These are phyloP conservation scores for Friedmanniomyces endolithicus DNA, from an alignment of 495 filamentous ascomycete species.

Conservation along the genomic window DNA sequence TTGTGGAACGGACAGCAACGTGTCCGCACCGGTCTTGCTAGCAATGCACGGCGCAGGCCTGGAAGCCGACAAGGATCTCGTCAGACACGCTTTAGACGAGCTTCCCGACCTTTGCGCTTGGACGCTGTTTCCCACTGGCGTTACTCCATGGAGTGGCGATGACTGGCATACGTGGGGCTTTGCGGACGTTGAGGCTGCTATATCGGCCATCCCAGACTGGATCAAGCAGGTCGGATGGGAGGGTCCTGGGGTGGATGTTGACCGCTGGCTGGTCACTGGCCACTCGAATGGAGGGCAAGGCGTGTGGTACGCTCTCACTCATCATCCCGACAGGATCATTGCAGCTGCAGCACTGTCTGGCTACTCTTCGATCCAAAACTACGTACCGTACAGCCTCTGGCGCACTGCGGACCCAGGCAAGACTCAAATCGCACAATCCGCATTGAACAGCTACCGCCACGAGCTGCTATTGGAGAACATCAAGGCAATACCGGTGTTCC, in stretches of 20 bases:
- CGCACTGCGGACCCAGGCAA: slow-evolving; percentile 38
- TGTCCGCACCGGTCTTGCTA: slow-evolving; percentile 35
- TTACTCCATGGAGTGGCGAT: slow-evolving; percentile 50
- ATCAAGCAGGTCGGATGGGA: slow-evolving; percentile 37
- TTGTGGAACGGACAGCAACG: slow-evolving; percentile 12
- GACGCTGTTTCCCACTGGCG: slow-evolving; percentile 46
- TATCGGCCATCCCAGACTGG: slow-evolving; percentile 40
- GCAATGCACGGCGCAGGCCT: slow-evolving; percentile 47
- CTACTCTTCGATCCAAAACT: slow-evolving; percentile 48
- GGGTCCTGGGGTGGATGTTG: slow-evolving; percentile 34
- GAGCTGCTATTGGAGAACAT: slow-evolving; percentile 42
- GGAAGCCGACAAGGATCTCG: slow-evolving; percentile 38
- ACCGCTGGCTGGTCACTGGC: slow-evolving; percentile 43
- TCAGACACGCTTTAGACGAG: slow-evolving; percentile 37
- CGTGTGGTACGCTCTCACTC: slow-evolving; percentile 45
- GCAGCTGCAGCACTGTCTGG: slow-evolving; percentile 46
- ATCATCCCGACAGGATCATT: slow-evolving; percentile 45
- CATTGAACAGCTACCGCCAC: slow-evolving; percentile 42
- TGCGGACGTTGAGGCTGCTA: slow-evolving; percentile 43
- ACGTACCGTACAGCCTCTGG: slow-evolving; percentile 50
- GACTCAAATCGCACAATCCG: slow-evolving; percentile 32
- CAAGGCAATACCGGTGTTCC: slow-evolving; percentile 41
- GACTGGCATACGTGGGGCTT: slow-evolving; percentile 54
- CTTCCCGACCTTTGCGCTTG: slow-evolving; percentile 43
- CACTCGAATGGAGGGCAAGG: slow-evolving; percentile 54